Conservation (phyloP, 129 eudicot species). For the Flaveria trinervia region DNA sequence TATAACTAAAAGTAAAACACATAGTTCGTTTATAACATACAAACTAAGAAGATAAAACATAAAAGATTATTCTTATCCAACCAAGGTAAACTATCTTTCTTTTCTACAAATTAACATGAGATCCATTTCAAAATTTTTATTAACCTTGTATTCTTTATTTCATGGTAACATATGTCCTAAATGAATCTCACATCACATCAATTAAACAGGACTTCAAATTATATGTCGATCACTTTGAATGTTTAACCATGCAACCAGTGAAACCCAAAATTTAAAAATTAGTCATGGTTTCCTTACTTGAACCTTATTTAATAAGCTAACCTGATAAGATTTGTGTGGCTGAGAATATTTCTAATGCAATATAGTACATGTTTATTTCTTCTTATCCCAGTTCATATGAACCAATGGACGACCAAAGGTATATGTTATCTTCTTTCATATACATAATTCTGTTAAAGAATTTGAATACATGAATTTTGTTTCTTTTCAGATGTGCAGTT, state of each 20-base stretch:
- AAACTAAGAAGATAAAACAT: no score
- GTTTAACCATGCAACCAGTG: no score
- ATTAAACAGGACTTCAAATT: no score
- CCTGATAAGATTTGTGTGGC: neutral
- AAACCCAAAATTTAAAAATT: no score
- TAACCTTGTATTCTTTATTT: neutral
- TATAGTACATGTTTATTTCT: neutral
- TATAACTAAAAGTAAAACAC: no score
- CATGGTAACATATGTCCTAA: neutral
- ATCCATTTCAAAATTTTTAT: neutral
- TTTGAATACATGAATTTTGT: neutral
- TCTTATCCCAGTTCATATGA: neutral
- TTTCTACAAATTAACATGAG: neutral
- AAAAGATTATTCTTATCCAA: no score
- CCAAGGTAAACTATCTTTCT: no score
- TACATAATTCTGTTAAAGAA: neutral
- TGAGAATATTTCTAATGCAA: neutral
- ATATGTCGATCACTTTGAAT: no score
- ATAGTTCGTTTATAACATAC: no score
- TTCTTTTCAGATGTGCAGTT: slow-evolving; percentile 28
- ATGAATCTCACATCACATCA: neutral
- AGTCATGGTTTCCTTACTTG: no score
- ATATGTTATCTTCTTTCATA: neutral
- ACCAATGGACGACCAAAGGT: slow-evolving; percentile 24
- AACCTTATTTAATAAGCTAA: no score